Evolutionary conservation across 305 asterid genomes (phyloP).

Genomic region (Fraxinus nigra): DNA sequence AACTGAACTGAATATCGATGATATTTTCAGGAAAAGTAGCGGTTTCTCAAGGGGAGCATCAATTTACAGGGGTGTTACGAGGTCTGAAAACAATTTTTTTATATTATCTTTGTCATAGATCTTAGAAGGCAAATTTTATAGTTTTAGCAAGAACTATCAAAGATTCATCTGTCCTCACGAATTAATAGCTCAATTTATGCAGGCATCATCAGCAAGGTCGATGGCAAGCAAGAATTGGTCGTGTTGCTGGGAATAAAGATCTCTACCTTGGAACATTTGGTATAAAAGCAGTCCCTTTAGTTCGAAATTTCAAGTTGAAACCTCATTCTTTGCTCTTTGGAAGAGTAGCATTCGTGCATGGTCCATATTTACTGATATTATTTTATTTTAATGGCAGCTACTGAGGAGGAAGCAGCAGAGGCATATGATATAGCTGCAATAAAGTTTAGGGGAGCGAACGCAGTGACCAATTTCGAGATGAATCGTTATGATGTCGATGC

Average conservation of each 20-base stretch:
- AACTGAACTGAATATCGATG: neutral
- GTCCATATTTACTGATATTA: neutral
- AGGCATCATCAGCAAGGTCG: slow-evolving; percentile 99
- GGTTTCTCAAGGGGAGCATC: slow-evolving; percentile 98
- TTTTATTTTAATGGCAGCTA: slow-evolving; percentile 43
- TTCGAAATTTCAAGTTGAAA: neutral
- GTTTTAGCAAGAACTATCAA: neutral
- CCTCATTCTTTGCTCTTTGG: neutral
- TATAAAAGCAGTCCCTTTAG: slow-evolving; percentile 14
- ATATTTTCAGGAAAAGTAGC: slow-evolving; percentile 65
- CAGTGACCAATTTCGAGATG: slow-evolving; percentile 95
- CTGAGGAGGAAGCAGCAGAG: slow-evolving; percentile 99
- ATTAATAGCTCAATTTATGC: slow-evolving; percentile 12
- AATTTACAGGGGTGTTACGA: slow-evolving; percentile 82
- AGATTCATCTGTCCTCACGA: neutral
- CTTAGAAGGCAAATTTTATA: neutral
- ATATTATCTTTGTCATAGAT: neutral
- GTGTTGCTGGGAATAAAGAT: slow-evolving; percentile 94
- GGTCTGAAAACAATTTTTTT: slow-evolving; percentile 33
- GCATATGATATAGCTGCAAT: slow-evolving; percentile 98
- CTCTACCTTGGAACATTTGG: slow-evolving; percentile 94
- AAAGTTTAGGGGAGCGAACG: slow-evolving; percentile 82
- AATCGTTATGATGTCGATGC: slow-evolving; percentile 81
- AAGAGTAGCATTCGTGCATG: neutral
- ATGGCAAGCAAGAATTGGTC: slow-evolving; percentile 98